Conservation (phyloP, 2,329 filamentous ascomycete species). For the Trichoderma breve region DNA sequence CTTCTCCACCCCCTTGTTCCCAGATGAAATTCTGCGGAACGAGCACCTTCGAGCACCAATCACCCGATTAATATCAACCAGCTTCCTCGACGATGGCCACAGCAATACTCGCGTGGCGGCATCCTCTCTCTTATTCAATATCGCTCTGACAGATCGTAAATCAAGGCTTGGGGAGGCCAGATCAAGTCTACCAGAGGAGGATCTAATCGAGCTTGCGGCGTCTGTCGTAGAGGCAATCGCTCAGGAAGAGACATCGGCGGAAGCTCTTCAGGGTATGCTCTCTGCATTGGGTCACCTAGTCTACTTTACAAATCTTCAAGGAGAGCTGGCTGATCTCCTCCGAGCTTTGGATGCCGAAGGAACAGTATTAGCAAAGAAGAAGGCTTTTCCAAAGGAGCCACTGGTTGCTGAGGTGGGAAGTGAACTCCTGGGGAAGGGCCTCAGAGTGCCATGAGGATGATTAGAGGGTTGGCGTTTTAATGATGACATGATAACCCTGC, state of each 20-base stretch:
- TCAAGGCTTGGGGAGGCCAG: constrained; percentile 56
- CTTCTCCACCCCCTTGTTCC: constrained; percentile 72
- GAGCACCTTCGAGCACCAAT: constrained; percentile 55
- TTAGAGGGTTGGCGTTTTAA: not conserved
- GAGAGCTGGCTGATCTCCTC: constrained; percentile 78
- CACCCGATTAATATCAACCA: constrained; percentile 69
- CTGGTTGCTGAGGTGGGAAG: constrained; percentile 55
- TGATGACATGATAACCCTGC: not conserved
- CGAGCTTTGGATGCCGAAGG: constrained; percentile 71
- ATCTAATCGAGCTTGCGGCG: constrained; percentile 79
- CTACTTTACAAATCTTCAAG: constrained; percentile 66
- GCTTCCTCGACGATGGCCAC: constrained; percentile 74
- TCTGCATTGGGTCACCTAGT: constrained; percentile 73
- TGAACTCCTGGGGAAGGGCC: constrained; percentile 52
- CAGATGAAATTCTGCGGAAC: constrained; percentile 58
- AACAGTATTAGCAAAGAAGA: constrained; percentile 58
- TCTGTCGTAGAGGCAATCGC: constrained; percentile 72
- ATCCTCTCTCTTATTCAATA: constrained; percentile 79
- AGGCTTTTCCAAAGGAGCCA: constrained; percentile 54
- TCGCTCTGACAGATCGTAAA: constrained; percentile 68
- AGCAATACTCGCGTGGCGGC: constrained; percentile 76
- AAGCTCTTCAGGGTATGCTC: constrained; percentile 74
- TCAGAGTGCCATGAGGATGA: constrained; percentile 35
- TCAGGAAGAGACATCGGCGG: constrained; percentile 59
- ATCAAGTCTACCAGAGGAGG: constrained; percentile 62